Evolutionary conservation across 768 basidiomycete genomes (phyloP), one percentile per base, ranked within the genome.

Genomic region (Serendipita indica): DNA sequence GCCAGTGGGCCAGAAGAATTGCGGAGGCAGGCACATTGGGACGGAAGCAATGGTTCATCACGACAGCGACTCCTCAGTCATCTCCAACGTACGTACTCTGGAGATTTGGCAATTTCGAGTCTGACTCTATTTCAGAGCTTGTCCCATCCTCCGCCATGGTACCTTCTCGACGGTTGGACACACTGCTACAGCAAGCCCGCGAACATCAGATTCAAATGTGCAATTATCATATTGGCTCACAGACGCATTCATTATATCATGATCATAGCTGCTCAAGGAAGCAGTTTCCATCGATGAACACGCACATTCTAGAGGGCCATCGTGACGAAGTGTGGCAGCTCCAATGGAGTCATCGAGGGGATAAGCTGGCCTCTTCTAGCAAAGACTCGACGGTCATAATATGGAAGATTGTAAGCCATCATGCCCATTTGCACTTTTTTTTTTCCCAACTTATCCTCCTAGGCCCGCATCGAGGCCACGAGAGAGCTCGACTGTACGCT

Each of bases 311-410:
- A 60, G 79, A 83, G 43, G 88, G 84, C 30, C 94, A 97, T 69
- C 78, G 75, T 10, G 89, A 98, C 67, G 91, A 99, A 68, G 92
- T 99, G 39, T 98, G 94, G 93, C 83, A 86, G 67, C 70, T 98
- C 60, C 86, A 85, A 67, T 99, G 93, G 93, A 94, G 91, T 70
- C 89, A 88, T 64, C 83, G 84, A 67, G 96, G 96, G 1, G 70
- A 71, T 52, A 83, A 78, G 65, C 74, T 99, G 54, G 96, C 93
- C 30, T 92, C 83, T 63, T 87, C 86, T 34, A 86, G 92, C 59
- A 88, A 80, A 69, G 94, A 98, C 70, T 81, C 79, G 72, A 77
- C 78, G 3, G 91, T 86, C 4, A 87, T 96, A 58, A 85, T 98
- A 54, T 98, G 93, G 93, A 76, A 76, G 45, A 75, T 91, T 58